These are phyloP conservation scores for Salvia hispanica DNA, from an alignment of 257 asterid species.

Conservation along the genomic window DNA sequence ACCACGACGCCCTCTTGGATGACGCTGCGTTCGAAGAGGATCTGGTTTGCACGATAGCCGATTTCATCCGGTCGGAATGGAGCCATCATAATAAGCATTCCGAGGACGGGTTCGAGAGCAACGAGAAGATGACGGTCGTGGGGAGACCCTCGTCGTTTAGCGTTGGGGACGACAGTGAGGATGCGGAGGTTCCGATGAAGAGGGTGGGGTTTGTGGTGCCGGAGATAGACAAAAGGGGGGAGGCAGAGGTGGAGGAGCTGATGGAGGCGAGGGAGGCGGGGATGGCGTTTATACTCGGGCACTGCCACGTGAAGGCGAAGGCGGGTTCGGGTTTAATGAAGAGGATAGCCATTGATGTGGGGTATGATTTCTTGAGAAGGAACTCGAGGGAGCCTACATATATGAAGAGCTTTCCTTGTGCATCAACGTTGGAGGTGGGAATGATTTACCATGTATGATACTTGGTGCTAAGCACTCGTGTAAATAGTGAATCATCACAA, in stretches of 20 bases:
- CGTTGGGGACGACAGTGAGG: conserved; percentile 40
- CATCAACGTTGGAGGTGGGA: conserved; percentile 91
- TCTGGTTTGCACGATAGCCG: conserved; percentile 76
- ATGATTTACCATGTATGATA: conserved; percentile 77
- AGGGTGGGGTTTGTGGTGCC: conserved; percentile 71
- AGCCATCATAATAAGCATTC: conserved; percentile 26
- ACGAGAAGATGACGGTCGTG: conserved; percentile 64
- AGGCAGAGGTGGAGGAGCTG: conserved; percentile 62
- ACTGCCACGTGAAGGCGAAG: conserved; percentile 75
- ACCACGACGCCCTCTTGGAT: conserved; percentile 66
- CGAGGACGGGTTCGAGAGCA: conserved; percentile 39
- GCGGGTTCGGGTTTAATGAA: conserved; percentile 68
- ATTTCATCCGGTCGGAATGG: conserved; percentile 68
- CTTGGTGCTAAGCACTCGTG: no score
- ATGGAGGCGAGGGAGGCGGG: conserved; percentile 93
- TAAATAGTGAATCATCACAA: not conserved
- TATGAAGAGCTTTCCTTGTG: conserved; percentile 70
- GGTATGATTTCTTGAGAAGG: conserved; percentile 82
- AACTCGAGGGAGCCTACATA: conserved; percentile 76
- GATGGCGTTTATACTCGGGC: conserved; percentile 80
- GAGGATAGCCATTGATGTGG: conserved; percentile 57
- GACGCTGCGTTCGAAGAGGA: conserved; percentile 81
- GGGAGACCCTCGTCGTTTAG: conserved; percentile 58
- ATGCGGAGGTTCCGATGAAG: conserved; percentile 45
- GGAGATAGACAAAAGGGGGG: conserved; percentile 50